Percentiles rank a stretch among this genome's conserved stretches.
Evolutionary conservation across 2,329 filamentous ascomycete species (phyloP).

Genomic region (Aspergillus tubingensis): DNA sequence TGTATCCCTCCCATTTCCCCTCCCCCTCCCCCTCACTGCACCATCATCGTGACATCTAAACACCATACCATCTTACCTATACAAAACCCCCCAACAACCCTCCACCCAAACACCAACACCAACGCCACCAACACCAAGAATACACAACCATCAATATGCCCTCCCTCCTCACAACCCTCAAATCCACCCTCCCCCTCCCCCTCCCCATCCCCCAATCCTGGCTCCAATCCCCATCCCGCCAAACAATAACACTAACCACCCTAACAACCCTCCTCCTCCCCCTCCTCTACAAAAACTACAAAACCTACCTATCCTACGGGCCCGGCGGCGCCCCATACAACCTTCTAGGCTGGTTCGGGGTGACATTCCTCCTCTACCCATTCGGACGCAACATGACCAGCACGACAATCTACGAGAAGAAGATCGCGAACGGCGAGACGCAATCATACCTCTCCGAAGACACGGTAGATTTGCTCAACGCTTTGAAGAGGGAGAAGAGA

Average conservation of each 20-base stretch:
- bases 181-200: not conserved
- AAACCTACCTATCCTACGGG: constrained; percentile 39
- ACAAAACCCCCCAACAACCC: no score
- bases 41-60: no score
- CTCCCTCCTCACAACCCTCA: not conserved
- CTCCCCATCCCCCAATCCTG: not conserved
- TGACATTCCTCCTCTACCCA: constrained; percentile 27
- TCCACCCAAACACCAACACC: not conserved
- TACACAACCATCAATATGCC: not conserved
- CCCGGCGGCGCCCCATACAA: constrained; percentile 41
- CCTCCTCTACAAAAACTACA: constrained; percentile 36
- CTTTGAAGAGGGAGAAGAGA: constrained; percentile 17
- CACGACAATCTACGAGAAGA: constrained; percentile 29
- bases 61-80: not conserved
- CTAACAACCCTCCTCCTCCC: constrained; percentile 23
- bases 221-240: constrained; percentile 8
- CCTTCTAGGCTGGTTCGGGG: constrained; percentile 36
- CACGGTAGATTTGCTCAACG: constrained; percentile 10
- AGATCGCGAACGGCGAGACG: constrained; percentile 24
- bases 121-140: not conserved
- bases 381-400: constrained; percentile 30
- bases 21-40: no score
- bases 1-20: no score
- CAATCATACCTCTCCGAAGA: constrained; percentile 18
- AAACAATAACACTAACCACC: not conserved